Evolutionary conservation across 1,284 basidiomycete species (phyloP), one percentile per base, ranked within the genome.

Genomic region (Tilletia indica): DNA sequence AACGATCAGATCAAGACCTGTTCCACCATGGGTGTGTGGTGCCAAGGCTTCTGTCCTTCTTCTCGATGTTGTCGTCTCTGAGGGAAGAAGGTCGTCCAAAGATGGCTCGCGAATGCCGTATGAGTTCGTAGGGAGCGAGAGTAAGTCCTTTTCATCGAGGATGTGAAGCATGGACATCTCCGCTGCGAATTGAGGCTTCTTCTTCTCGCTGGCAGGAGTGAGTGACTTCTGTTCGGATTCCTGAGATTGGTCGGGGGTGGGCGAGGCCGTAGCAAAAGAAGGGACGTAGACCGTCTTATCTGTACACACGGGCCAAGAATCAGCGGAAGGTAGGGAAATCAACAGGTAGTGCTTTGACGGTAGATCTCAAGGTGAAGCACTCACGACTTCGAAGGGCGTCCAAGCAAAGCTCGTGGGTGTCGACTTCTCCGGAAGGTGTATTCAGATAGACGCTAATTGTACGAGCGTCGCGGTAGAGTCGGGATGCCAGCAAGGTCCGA

Each of bases 81-180:
- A 19, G 19, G 51, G 16, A 16, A 54, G 51, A 19, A 54, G 73
- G 72, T 80, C 80, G 6, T 48, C 71, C 8, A 80, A 76, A 49
- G 78, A 69, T 14, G 85, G 81, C 73, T 86, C 85, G 4, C 83
- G 74, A 21, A 86, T 86, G 2, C 83, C 83, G 85, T 85, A 86
- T 36, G 79, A 71, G 74, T 86, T 86, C 16, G 70, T 56, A 21
- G 72, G 71, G 72, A 86, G 78, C 8, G 73, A 70, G 19, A 84
- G 77, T 64, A 84, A 84, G 45, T 83, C 83, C 0, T 51, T 56
- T 25, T 76, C 47, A 70, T 78, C 74, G 2, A 72, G 72, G 19
- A 86, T 71, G 19, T 80, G 74, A 11, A 86, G 75, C 85, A 86
- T 86, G 63, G 80, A 68, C 85, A 86, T 86, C 39, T 80, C 79